phyloP scores from a whole-genome alignment of 1,139 yeast species.

The Tardiomyces blankii region DNA sequence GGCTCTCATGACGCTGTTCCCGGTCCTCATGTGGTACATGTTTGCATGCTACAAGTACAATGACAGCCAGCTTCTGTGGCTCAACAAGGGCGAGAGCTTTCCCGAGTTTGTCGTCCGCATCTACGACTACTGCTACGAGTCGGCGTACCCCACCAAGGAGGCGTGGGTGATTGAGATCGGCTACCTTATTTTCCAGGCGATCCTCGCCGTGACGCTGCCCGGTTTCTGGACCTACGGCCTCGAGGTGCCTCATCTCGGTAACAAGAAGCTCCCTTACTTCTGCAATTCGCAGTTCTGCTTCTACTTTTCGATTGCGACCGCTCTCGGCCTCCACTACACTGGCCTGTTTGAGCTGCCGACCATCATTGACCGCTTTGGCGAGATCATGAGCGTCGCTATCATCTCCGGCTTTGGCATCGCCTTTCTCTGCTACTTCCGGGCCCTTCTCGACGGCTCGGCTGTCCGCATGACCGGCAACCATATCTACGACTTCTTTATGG shows the following conservation, averaged over 20 bases:
- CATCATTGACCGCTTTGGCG: slow-evolving; percentile 73
- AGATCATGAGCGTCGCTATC: slow-evolving; percentile 87
- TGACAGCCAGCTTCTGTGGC: slow-evolving; percentile 62
- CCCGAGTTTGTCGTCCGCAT: slow-evolving; percentile 40
- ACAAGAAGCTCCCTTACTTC: slow-evolving; percentile 75
- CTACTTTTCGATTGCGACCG: slow-evolving; percentile 53
- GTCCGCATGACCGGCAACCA: slow-evolving; percentile 88
- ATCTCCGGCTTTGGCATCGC: slow-evolving; percentile 63
- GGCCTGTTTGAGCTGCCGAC: slow-evolving; percentile 65
- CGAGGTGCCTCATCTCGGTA: slow-evolving; percentile 70
- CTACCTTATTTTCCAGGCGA: slow-evolving; percentile 59
- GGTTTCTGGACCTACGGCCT: slow-evolving; percentile 95
- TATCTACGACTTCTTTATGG: slow-evolving; percentile 89
- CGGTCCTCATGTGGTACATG: slow-evolving; percentile 90
- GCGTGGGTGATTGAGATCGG: slow-evolving; percentile 63
- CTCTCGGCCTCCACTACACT: slow-evolving; percentile 54
- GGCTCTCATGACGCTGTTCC: slow-evolving; percentile 92
- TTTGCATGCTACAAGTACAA: slow-evolving; percentile 85
- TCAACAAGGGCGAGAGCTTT: slow-evolving; percentile 49
- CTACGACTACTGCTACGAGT: slow-evolving; percentile 34
- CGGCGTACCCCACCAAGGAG: slow-evolving; percentile 58
- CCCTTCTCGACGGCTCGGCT: slow-evolving; percentile 37
- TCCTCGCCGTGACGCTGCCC: slow-evolving; percentile 78
- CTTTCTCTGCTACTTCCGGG: slow-evolving; percentile 52
- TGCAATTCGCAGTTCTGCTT: slow-evolving; percentile 87